Evolutionary conservation across 2,329 filamentous ascomycete species (phyloP).

Genomic region (Scedosporium aurantiacum): DNA sequence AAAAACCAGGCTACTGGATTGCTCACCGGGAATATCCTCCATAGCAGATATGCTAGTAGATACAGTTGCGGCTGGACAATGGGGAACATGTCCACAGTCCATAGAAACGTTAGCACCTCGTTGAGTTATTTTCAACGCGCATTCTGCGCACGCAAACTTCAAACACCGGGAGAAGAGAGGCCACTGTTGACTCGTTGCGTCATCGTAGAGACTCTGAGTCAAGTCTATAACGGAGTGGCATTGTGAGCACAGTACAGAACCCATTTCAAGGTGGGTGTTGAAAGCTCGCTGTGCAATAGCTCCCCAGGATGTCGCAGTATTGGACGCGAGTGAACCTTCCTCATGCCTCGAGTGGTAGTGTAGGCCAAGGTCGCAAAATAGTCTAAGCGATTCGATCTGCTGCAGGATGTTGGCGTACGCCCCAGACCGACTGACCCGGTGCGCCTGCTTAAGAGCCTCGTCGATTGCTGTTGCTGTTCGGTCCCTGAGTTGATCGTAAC

Average conservation of each 20-base stretch:
- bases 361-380: conserved; percentile 34
- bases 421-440: conserved; percentile 4
- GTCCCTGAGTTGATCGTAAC: neutral
- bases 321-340: conserved; percentile 1
- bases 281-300: conserved; percentile 22
- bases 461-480: conserved; percentile 16
- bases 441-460: conserved; percentile 18
- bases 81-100: conserved; percentile 7
- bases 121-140: conserved; percentile 9
- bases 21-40: neutral
- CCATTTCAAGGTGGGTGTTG: conserved; percentile 20
- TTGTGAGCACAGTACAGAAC: conserved; percentile 14
- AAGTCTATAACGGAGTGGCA: conserved; percentile 17
- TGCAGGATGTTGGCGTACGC: conserved; percentile 30
- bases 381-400: conserved; percentile 30
- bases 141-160: conserved; percentile 21
- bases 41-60: neutral
- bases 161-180: conserved; percentile 22
- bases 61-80: neutral
- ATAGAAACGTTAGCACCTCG: neutral
- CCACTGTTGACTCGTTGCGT: neutral
- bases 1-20: conserved; percentile 17
- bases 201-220: conserved; percentile 14
- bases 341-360: conserved; percentile 23
- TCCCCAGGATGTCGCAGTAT: conserved; percentile 11